Evolutionary conservation across 768 basidiomycete genomes (phyloP), one percentile per base, ranked within the genome.

Genomic region (Boletus bicolor): DNA sequence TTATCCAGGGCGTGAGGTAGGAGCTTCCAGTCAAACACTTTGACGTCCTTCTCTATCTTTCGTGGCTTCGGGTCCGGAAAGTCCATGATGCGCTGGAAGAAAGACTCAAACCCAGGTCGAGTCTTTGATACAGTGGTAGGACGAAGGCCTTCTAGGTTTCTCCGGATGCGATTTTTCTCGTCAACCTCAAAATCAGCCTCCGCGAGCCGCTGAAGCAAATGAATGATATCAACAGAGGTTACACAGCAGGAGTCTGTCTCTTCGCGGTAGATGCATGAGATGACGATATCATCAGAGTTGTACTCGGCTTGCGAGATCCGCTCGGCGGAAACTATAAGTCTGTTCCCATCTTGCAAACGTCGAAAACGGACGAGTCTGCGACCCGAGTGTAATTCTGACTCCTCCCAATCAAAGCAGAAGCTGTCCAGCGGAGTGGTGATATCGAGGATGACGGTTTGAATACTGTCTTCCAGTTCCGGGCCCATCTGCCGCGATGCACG

Each of bases 21-120:
- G 44, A 81, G 70, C 30, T 76, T 77, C 90, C 90, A 92, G 39
- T 84, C 82, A 62, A 92, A 92, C 8, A 91, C 87, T 69, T 92
- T 92, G 66, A 99, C 81, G 65, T 98, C 93, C 78, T 98, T 98
- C 68, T 98, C 96, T 59, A 98, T 99, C 68, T 94, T 95, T 53
- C 96, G 80, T 4, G 96, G 96, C 69, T 92, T 94, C 8, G 96
- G 96, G 44, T 85, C 83, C 0, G 94, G 91, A 67, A 97, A 96
- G 49, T 90, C 85, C 96, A 99, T 98, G 75, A 99, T 94, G 62
- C 86, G 81, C 74, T 90, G 86, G 80, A 98, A 99, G 71, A 98
- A 92, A n/a, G 81, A 77, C 63, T 91, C 90, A 54, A 82, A 86
- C 11, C 85, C 88, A 0, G 81, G 75, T 62, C 91, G 89, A 68